Conservation (phyloP, 352 stramenopile genomes). For the Globisporangium echinulatum region DNA sequence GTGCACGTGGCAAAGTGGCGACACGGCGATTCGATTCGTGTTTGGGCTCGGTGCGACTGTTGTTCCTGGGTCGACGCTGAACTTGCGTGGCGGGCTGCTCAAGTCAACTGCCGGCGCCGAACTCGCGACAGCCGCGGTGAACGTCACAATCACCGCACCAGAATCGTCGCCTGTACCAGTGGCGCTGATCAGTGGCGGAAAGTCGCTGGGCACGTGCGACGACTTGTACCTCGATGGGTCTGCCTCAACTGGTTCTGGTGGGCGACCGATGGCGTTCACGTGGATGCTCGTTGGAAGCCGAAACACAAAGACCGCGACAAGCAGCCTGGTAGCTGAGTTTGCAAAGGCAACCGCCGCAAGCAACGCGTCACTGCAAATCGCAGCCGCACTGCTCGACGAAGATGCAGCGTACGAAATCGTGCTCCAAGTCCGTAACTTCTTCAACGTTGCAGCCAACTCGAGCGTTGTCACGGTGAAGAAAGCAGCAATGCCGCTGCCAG, state of each 20-base stretch:
- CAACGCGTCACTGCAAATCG: slow-evolving; percentile 31
- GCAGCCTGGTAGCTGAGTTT: slow-evolving; percentile 13
- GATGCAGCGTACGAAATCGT: slow-evolving; percentile 37
- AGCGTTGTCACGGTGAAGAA: slow-evolving; percentile 37
- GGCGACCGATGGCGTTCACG: slow-evolving; percentile 43
- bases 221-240: slow-evolving; percentile 54
- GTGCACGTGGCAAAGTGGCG: slow-evolving; percentile 44
- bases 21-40: slow-evolving; percentile 35
- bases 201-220: slow-evolving; percentile 50
- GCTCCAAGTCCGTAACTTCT: slow-evolving; percentile 44
- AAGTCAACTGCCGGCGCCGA: slow-evolving; percentile 45
- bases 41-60: slow-evolving; percentile 38
- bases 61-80: slow-evolving; percentile 27
- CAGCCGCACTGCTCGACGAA: slow-evolving; percentile 25
- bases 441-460: slow-evolving; percentile 37
- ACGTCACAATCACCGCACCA: slow-evolving; percentile 21
- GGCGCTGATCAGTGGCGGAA: slow-evolving; percentile 34
- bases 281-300: slow-evolving; percentile 32
- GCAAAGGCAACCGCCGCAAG: slow-evolving; percentile 20
- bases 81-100: slow-evolving; percentile 31
- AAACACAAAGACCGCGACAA: slow-evolving; percentile 12
- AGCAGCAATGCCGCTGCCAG: slow-evolving; percentile 37
- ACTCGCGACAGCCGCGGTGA: slow-evolving; percentile 27
- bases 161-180: slow-evolving; percentile 37
- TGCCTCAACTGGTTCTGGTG: slow-evolving; percentile 41